Conservation (phyloP, 768 basidiomycete genomes). For the Pleurotus sapidus region DNA sequence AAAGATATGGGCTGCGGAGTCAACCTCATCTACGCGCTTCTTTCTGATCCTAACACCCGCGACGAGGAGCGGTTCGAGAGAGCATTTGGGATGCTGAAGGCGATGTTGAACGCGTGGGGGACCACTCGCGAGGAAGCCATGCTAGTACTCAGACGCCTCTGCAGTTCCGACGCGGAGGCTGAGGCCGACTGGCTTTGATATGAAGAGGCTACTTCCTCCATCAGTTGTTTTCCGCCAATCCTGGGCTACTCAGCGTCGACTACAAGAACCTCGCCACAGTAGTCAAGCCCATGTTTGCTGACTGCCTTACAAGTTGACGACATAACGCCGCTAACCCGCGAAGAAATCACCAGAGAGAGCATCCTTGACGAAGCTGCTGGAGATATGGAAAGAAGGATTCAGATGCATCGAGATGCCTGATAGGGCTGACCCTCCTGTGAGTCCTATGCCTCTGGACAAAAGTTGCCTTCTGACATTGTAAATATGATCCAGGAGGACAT, state of each 20-base stretch:
- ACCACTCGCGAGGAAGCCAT: conserved; percentile 53
- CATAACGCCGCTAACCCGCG: conserved; percentile 51
- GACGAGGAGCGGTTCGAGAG: conserved; percentile 40
- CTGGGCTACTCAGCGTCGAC: conserved; percentile 54
- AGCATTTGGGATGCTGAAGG: conserved; percentile 46
- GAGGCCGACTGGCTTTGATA: conserved; percentile 39
- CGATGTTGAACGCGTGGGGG: conserved; percentile 58
- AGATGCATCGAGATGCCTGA: conserved; percentile 42
- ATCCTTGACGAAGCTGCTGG: conserved; percentile 50
- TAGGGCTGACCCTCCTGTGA: conserved; percentile 46
- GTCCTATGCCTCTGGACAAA: conserved; percentile 17
- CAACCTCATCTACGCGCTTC: conserved; percentile 50
- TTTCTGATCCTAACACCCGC: conserved; percentile 32
- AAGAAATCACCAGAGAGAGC: conserved; percentile 53
- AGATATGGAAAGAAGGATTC: conserved; percentile 50
- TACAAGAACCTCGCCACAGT: conserved; percentile 41
- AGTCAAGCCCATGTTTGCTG: conserved; percentile 52
- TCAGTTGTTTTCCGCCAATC: conserved; percentile 54
- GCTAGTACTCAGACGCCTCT: conserved; percentile 42
- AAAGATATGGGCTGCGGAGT: conserved; percentile 61
- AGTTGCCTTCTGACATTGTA: not conserved
- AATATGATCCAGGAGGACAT: conserved; percentile 37
- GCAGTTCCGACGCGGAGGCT: conserved; percentile 25
- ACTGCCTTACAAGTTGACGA: conserved; percentile 50
- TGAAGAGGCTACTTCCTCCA: conserved; percentile 45